Base-by-base conservation (phyloP, 2,329 filamentous ascomycete species). In the Leptographium galeiforme region DNA sequence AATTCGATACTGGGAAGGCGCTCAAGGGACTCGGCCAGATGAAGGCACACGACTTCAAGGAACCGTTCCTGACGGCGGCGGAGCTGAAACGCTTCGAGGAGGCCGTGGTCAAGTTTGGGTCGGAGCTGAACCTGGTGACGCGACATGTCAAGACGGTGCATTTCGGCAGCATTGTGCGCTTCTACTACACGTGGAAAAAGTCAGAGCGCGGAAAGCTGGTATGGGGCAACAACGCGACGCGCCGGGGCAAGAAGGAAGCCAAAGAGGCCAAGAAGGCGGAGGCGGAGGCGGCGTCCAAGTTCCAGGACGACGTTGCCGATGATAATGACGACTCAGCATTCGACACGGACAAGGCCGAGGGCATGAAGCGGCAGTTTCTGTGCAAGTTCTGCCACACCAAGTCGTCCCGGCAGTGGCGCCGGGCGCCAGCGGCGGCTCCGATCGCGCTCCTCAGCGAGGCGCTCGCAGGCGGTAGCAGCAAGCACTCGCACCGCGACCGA, bases 151-250 rank as follows among this genome's bases (percentile, higher is more conserved):
- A 89, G 67, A 87, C 84, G 0, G 81, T 93, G 60, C 81, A 80
- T 43, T 82, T 89, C 57, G 82, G 84, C 50, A 81, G 88, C 55
- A 85, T 96, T 57, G 89, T 95, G 32, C 86, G 93, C 4, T 94
- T 87, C 64, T 98, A 97, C 68, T 98, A 98, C 66, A 87, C 87
- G 59, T 98, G 93, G 93, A 98, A 98, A 71, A 97, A 97, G 69
- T 89, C 89, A 0, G 78, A 85, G 2, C 82, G 84, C 55, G 93
- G 93, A 43, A 84, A 80, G 63, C 82, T 93, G 61, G 82, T 98
- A 25, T 96, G 93, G 90, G 89, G 89, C 56, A 87, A 83, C 59
- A 95, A 86, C 62, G 82, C 87, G 50, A 89, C 87, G 12, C 81
- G 91, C 47, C 95, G 94, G 64, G 87, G 88, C 54, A 94, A 91